Evolutionary conservation across 371 early-diverging fungal genomes (phyloP), one percentile per base, ranked within the genome.

Genomic region (Mortierella sp.): DNA sequence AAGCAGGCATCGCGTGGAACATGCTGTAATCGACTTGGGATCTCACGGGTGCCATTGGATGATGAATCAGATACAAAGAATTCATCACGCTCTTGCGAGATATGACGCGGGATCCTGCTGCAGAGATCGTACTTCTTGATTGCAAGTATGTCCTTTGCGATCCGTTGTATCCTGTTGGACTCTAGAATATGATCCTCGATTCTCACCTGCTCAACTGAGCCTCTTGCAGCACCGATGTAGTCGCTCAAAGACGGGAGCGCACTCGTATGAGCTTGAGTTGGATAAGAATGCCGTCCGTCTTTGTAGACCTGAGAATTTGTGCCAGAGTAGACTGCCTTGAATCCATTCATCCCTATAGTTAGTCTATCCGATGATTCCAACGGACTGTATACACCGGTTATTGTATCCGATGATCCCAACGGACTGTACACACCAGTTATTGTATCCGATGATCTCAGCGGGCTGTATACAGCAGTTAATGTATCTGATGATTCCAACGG

Each of bases 1-100:
- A 28, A 67, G 29, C 64, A 59, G 47, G 74, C 74, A 44, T 74
- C 74, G 21, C 45, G 40, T 5, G 74, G 74, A 27, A 74, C 25
- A 29, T 57, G n/a, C 24, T 54, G 54, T 10, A 72, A 56, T 24
- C 62, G 60, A 7, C 45, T n/a, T 7, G 63, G 73, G 16, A 72
- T 60, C 7, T 53, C 61, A 25, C 52, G 44, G 22, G 48, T 28
- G 19, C 41, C 47, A 9, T 39, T 60, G 12, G 12, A 21, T 39
- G 45, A 40, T 6, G 45, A 34, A 40, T 46, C 17, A 22, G 22
- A 6, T 16, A 72, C 28, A 34, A 60, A 62, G 19, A 59, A 60
- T n/a, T 71, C 71, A 24, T 71, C 71, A 17, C 65, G 31, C 21
- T 71, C 71, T 8, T 71, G 61, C 10, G 60, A 52, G 27, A 71